A percentile compares a stretch with the other conserved stretches of the same genome.
Conservation (phyloP, 768 basidiomycete species). For the Chalciporus pseudorubinellus region DNA sequence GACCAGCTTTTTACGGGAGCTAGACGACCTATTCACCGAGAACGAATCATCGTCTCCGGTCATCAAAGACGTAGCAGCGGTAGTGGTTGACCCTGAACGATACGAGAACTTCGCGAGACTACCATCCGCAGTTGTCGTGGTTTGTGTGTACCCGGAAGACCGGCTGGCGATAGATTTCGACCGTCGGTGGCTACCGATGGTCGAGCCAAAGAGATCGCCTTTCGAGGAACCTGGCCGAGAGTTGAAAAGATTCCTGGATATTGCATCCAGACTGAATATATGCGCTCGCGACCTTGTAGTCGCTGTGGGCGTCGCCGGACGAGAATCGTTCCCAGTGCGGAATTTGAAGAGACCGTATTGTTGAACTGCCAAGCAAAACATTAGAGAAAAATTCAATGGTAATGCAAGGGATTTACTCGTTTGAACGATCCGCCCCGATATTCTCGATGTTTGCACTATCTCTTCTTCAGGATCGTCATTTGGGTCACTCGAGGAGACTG, state of each 20-base stretch:
- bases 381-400: not conserved
- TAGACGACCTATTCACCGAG: conserved; percentile 41
- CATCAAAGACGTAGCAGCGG: conserved; percentile 60
- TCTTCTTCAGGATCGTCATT: conserved; percentile 77
- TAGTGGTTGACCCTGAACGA: conserved; percentile 64
- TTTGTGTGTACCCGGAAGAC: conserved; percentile 70
- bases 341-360: conserved; percentile 90
- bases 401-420: conserved; percentile 59
- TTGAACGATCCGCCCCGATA: conserved; percentile 74
- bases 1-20: conserved; percentile 47
- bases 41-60: conserved; percentile 61
- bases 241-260: conserved; percentile 86
- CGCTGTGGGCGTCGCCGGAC: conserved; percentile 84
- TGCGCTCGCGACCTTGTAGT: conserved; percentile 69
- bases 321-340: conserved; percentile 68
- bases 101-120: conserved; percentile 71
- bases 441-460: conserved; percentile 71
- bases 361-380: conserved; percentile 53
- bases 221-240: conserved; percentile 63
- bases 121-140: conserved; percentile 64
- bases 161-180: conserved; percentile 67
- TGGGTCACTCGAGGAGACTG: conserved; percentile 71
- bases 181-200: conserved; percentile 61
- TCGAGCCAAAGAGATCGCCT: conserved; percentile 74
- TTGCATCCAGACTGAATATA: conserved; percentile 87